Conservation (phyloP, 106 monocot genomes). For the Platanthera zijinensis region DNA sequence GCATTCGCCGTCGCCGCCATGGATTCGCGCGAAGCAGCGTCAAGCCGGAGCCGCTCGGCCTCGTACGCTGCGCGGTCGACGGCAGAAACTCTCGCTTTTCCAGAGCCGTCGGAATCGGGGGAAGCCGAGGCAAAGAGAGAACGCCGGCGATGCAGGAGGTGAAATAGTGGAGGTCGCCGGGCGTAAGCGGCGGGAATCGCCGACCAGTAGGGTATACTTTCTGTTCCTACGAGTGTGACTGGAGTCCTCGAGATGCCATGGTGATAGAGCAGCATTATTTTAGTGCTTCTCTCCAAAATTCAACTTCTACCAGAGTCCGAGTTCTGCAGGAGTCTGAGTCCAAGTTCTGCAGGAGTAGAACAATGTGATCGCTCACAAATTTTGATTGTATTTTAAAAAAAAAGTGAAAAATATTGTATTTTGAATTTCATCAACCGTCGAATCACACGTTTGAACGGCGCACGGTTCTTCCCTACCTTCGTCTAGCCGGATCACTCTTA, state of each 20-base stretch:
- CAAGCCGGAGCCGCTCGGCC: slow-evolving; percentile 61
- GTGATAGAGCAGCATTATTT: neutral
- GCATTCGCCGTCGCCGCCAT: slow-evolving; percentile 33
- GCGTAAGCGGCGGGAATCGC: neutral
- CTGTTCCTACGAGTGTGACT: neutral
- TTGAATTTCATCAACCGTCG: no score
- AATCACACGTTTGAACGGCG: no score
- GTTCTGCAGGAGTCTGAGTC: no score
- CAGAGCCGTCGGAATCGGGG: neutral
- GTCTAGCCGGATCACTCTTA: no score
- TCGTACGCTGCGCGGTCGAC: slow-evolving; percentile 70
- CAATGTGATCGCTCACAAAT: no score
- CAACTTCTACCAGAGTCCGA: no score
- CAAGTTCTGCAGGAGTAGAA: no score
- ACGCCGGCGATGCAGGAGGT: neutral
- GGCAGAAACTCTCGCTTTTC: neutral
- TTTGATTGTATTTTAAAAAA: no score
- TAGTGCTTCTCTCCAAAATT: no score
- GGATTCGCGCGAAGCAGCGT: slow-evolving; percentile 57
- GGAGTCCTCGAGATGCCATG: neutral
- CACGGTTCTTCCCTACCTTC: no score
- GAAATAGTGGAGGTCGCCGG: neutral
- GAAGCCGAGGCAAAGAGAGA: neutral
- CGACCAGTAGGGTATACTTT: neutral
- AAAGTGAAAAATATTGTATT: no score